Percentiles rank a stretch among this genome's conserved stretches.
These are phyloP conservation scores for Capsicum chinense DNA, from an alignment of 257 asterid species.

Conservation along the genomic window DNA sequence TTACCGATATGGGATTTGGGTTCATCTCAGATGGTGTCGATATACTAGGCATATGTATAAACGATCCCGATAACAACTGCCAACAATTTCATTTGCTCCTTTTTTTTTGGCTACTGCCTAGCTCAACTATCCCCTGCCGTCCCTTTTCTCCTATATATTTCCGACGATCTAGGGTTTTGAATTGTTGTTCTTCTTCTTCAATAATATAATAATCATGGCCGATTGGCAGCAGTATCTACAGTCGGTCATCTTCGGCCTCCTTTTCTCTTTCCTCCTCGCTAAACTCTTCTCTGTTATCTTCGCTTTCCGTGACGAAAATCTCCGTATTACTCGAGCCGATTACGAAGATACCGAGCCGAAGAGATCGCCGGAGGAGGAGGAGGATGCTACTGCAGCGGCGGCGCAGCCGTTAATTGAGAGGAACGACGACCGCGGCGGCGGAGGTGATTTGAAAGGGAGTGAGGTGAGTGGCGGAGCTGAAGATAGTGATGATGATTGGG, in stretches of 20 bases:
- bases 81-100: not conserved
- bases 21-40: too few species aligned
- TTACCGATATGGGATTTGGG: too few species aligned
- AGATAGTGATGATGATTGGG: slow-evolving; percentile 91
- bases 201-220: slow-evolving; percentile 46
- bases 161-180: slow-evolving; percentile 30
- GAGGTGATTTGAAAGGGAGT: not conserved
- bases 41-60: not conserved
- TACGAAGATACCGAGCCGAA: slow-evolving; percentile 40
- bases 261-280: slow-evolving; percentile 90
- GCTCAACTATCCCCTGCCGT: not conserved
- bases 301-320: slow-evolving; percentile 90
- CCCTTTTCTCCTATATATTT: not conserved
- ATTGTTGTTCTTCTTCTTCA: not conserved
- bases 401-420: slow-evolving; percentile 53
- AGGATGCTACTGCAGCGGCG: slow-evolving; percentile 30
- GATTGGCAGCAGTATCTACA: slow-evolving; percentile 73
- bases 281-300: slow-evolving; percentile 84
- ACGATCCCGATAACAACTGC: slow-evolving; percentile 12
- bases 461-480: not conserved
- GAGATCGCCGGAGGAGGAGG: slow-evolving; percentile 32
- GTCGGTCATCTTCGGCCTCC: slow-evolving; percentile 67
- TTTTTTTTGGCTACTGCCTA: not conserved
- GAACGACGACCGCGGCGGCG: slow-evolving; percentile 6
- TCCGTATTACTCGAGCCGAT: slow-evolving; percentile 72